These are phyloP conservation scores for Epichloe uncinata DNA, from an alignment of 2,329 filamentous ascomycete species.

Conservation along the genomic window DNA sequence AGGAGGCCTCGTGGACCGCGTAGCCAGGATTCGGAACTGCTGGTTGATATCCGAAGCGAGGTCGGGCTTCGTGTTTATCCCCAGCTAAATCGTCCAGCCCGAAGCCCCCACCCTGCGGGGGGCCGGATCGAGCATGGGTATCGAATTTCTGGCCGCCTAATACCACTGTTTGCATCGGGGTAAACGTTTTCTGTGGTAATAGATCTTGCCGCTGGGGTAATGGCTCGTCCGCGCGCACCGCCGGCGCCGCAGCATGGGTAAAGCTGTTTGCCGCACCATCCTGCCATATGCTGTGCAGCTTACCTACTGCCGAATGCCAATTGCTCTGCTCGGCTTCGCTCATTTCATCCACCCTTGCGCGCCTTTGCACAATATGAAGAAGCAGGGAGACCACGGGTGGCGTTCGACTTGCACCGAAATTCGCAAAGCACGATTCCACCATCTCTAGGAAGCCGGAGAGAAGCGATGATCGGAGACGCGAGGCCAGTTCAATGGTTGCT, in stretches of 20 bases:
- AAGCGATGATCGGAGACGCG: constrained; percentile 21
- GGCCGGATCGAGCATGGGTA: not conserved
- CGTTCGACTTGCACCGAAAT: constrained; percentile 21
- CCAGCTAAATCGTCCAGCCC: not conserved
- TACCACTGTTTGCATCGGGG: not conserved
- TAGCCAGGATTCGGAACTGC: not conserved
- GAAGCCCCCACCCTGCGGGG: not conserved
- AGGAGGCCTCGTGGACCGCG: not conserved
- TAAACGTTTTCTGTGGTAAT: not conserved
- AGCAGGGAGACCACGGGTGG: constrained; percentile 20
- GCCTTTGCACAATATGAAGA: constrained; percentile 21
- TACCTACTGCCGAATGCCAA: constrained; percentile 17
- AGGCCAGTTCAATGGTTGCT: constrained; percentile 20
- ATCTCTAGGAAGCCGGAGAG: constrained; percentile 24
- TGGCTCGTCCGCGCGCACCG: not conserved
- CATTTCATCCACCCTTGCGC: constrained; percentile 16
- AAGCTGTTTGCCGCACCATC: not conserved
- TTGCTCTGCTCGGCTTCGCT: constrained; percentile 20
- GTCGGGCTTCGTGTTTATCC: not conserved
- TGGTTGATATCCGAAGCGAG: not conserved
- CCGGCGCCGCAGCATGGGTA: not conserved
- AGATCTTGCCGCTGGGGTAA: not conserved
- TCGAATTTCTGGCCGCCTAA: not conserved
- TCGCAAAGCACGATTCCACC: constrained; percentile 18
- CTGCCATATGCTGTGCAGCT: constrained; percentile 10